Percentiles rank a stretch among this genome's conserved stretches.
These are phyloP conservation scores for Isabelozyma heimii DNA, from an alignment of 805 yeast genomes.

Conservation along the genomic window DNA sequence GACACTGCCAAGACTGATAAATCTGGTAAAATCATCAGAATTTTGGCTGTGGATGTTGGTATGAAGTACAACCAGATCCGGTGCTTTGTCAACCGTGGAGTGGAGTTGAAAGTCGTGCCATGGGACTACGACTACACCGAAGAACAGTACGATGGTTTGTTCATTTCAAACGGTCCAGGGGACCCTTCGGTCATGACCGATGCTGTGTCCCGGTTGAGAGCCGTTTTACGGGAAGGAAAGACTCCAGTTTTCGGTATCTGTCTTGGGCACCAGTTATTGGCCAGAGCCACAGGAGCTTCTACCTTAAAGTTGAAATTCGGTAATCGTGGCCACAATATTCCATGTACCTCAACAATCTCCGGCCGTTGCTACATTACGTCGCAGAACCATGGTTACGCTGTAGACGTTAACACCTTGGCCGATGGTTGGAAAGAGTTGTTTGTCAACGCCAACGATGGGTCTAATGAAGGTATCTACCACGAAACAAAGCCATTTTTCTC, in stretches of 20 bases:
- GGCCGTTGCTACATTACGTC: constrained; percentile 98
- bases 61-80: constrained; percentile 97
- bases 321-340: constrained; percentile 99
- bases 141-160: constrained; percentile 91
- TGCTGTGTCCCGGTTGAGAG: constrained; percentile 58
- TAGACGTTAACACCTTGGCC: constrained; percentile 72
- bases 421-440: constrained; percentile 91
- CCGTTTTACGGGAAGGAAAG: constrained; percentile 59
- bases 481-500: constrained; percentile 87
- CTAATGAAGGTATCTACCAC: constrained; percentile 98
- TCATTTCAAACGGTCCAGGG: constrained; percentile 98
- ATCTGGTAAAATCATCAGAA: constrained; percentile 76
- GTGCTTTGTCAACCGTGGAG: constrained; percentile 94
- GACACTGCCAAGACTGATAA: constrained; percentile 49
- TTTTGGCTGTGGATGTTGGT: constrained; percentile 94
- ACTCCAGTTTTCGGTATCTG: constrained; percentile 97
- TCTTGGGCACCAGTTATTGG: constrained; percentile 95
- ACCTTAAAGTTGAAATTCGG: constrained; percentile 93
- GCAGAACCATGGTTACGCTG: constrained; percentile 98
- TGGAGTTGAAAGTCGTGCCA: constrained; percentile 92
- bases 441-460: constrained; percentile 93
- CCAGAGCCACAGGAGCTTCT: constrained; percentile 92
- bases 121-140: constrained; percentile 84
- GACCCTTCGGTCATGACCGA: constrained; percentile 86
- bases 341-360: constrained; percentile 82